Conservation (phyloP, 768 basidiomycete genomes). For the Sarcomyxa edulis region DNA sequence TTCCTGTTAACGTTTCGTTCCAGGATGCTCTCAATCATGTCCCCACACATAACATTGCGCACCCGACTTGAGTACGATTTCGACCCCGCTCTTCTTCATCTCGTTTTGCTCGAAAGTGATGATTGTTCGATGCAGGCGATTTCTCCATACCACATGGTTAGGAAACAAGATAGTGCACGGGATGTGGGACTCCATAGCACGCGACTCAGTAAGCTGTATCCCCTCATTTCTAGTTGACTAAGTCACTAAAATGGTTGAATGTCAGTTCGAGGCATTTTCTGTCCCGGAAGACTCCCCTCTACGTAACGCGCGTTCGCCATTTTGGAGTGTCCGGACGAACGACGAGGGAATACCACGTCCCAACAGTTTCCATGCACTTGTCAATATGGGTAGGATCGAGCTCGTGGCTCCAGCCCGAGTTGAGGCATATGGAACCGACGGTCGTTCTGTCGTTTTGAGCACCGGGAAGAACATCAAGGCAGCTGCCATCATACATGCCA, state of each 20-base stretch:
- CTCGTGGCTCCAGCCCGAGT: constrained; percentile 41
- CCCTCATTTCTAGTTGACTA: too few relatives aligned
- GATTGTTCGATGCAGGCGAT: constrained; percentile 30
- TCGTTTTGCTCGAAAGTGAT: too few relatives aligned
- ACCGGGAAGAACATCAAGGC: constrained; percentile 38
- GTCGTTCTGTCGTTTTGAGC: constrained; percentile 32
- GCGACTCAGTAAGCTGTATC: constrained; percentile 38
- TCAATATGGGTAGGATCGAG: constrained; percentile 41
- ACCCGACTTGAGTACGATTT: constrained; percentile 51
- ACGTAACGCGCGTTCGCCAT: constrained; percentile 28
- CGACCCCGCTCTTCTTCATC: not conserved
- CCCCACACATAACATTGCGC: constrained; percentile 40
- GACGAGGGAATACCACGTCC: constrained; percentile 48
- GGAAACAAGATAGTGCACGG: constrained; percentile 45
- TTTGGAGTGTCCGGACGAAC: constrained; percentile 34
- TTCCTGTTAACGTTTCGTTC: too few relatives aligned
- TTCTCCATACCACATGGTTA: constrained; percentile 55
- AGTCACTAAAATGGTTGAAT: too few relatives aligned
- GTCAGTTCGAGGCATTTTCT: constrained; percentile 17
- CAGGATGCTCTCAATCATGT: constrained; percentile 46
- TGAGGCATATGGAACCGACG: constrained; percentile 28
- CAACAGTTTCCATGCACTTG: constrained; percentile 47
- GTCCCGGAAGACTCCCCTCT: constrained; percentile 48
- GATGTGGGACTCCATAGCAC: constrained; percentile 41
- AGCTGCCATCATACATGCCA: constrained; percentile 46